These are phyloP conservation scores for Cryptococcus sp. DNA, from an alignment of 1,284 basidiomycete species.

Conservation along the genomic window DNA sequence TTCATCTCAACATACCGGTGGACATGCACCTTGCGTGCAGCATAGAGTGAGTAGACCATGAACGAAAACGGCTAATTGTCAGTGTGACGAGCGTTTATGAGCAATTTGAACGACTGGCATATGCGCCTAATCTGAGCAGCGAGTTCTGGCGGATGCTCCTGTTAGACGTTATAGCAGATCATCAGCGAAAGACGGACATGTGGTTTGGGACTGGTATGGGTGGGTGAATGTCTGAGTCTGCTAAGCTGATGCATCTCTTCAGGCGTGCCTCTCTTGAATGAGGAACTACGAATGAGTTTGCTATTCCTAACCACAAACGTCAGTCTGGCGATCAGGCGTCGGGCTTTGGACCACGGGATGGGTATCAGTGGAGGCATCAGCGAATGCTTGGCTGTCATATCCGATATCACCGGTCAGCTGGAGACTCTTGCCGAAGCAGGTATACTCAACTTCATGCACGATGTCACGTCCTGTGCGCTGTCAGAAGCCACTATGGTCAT, in stretches of 20 bases:
- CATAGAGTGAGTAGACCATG: background rate
- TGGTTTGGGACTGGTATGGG: background rate
- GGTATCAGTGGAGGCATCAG: background rate
- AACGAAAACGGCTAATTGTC: background rate
- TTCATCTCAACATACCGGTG: background rate
- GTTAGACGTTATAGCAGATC: background rate
- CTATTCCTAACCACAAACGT: background rate
- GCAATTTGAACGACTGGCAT: background rate
- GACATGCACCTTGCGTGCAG: constrained; percentile 1
- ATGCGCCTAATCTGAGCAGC: background rate
- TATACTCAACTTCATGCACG: constrained; percentile 26
- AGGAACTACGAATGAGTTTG: background rate
- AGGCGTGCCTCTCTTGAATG: too few species aligned
- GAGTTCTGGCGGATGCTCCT: background rate
- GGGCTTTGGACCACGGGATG: background rate
- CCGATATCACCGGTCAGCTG: constrained; percentile 19
- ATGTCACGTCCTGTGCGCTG: constrained; percentile 21
- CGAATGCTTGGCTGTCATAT: constrained; percentile 15
- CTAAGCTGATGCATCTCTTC: too few species aligned
- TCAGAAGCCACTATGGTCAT: constrained; percentile 15
- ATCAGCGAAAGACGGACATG: background rate
- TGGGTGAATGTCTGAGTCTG: background rate
- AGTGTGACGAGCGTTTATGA: background rate
- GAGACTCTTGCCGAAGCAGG: constrained; percentile 21
- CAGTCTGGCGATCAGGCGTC: background rate